Percentiles rank a stretch among this genome's conserved stretches.
Evolutionary conservation across 2,329 filamentous ascomycete species (phyloP).

Genomic region (Penicillium thymicola): DNA sequence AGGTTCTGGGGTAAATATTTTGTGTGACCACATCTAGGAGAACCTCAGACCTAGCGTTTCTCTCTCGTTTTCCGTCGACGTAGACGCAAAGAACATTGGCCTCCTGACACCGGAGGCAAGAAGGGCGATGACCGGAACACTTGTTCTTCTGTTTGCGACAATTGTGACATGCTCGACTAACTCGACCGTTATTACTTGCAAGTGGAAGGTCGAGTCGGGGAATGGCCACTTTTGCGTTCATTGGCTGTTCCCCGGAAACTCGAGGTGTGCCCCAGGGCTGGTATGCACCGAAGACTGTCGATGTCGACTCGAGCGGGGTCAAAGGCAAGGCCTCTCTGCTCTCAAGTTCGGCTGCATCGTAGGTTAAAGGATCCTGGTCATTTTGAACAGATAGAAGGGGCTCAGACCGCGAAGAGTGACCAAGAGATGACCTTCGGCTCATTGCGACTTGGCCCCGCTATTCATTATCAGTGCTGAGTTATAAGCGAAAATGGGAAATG

Average conservation of each 20-base stretch:
- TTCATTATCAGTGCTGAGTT: not conserved
- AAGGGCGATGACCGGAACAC: constrained; percentile 44
- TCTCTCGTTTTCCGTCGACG: constrained; percentile 45
- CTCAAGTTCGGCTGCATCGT: not conserved
- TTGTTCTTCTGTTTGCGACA: constrained; percentile 48
- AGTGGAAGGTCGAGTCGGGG: constrained; percentile 24
- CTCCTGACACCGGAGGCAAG: constrained; percentile 44
- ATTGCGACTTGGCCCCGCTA: constrained; percentile 3
- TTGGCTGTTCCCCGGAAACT: not conserved
- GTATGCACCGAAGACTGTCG: not conserved
- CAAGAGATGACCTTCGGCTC: not conserved
- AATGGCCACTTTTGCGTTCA: constrained; percentile 32
- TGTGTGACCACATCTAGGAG: not conserved
- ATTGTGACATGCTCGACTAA: constrained; percentile 43
- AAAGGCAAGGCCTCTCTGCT: not conserved
- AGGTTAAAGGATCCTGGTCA: not conserved
- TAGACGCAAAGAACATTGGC: constrained; percentile 41
- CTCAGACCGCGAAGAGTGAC: not conserved
- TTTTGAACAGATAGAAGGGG: not conserved
- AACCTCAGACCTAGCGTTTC: constrained; percentile 40
- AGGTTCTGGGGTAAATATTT: not conserved
- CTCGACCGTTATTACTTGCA: constrained; percentile 28
- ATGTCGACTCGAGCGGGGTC: not conserved
- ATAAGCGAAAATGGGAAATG: not conserved
- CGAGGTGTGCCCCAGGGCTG: not conserved